These are phyloP conservation scores for Xerocomus potaroensis DNA, from an alignment of 768 basidiomycete genomes.

Conservation along the genomic window DNA sequence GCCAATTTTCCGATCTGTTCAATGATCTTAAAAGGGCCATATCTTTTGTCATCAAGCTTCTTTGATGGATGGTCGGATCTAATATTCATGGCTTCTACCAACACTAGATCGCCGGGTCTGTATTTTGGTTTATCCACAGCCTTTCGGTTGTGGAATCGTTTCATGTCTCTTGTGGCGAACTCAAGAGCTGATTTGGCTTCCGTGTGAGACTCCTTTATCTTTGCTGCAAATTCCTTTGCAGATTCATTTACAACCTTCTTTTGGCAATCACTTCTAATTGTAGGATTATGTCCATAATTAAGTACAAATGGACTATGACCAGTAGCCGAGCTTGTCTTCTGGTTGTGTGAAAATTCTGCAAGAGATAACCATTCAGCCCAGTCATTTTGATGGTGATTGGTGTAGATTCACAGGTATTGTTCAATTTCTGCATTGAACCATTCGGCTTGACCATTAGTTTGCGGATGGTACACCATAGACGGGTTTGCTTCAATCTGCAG, in stretches of 20 bases:
- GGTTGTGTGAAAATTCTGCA: background rate
- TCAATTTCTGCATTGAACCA: no score
- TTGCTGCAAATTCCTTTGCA: background rate
- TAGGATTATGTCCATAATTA: background rate
- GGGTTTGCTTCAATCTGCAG: background rate
- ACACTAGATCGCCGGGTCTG: background rate
- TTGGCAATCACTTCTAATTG: background rate
- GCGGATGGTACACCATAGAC: background rate
- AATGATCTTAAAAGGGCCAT: background rate
- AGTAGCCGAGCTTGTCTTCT: background rate
- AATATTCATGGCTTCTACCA: background rate
- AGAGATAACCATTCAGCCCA: no score
- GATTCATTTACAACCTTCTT: background rate
- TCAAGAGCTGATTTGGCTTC: background rate
- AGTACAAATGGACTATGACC: conserved; percentile 30
- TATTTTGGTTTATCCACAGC: background rate
- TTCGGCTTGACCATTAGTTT: no score
- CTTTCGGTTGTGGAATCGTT: background rate
- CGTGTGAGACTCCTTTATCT: background rate
- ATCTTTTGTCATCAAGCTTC: background rate
- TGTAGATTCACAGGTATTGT: no score
- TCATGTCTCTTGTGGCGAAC: background rate
- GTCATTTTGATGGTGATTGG: no score
- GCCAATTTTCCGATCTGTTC: background rate
- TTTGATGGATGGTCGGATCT: background rate